Conservation (phyloP, 805 yeast genomes). For the Ogataea pignaliae region DNA sequence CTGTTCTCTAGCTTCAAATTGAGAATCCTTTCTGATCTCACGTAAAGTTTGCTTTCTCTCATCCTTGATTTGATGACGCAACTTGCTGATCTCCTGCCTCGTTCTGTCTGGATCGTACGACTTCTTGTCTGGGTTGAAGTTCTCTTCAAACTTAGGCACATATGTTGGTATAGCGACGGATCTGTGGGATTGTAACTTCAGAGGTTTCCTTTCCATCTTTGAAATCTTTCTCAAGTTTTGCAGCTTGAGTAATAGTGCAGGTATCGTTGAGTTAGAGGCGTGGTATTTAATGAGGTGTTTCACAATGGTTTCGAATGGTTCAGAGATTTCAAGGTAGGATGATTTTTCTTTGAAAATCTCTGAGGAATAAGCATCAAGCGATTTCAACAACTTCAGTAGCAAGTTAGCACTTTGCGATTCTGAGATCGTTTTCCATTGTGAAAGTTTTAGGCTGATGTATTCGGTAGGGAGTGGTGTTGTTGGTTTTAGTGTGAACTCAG, state of each 20-base stretch:
- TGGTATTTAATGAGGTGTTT: constrained; percentile 33
- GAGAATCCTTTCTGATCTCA: constrained; percentile 85
- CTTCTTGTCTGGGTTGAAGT: constrained; percentile 92
- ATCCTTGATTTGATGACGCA: constrained; percentile 81
- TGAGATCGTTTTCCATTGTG: constrained; percentile 9
- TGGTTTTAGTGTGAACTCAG: constrained; percentile 18
- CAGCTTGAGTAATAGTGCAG: constrained; percentile 39
- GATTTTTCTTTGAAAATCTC: constrained; percentile 57
- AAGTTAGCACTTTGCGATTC: constrained; percentile 25
- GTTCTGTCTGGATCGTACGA: constrained; percentile 81
- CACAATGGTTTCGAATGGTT: constrained; percentile 42
- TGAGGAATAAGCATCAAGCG: constrained; percentile 30
- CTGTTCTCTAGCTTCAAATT: constrained; percentile 82
- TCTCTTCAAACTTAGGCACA: constrained; percentile 92
- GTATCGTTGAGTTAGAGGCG: constrained; percentile 33
- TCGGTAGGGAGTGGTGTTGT: constrained; percentile 10
- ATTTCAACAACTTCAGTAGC: constrained; percentile 29
- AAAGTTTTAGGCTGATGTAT: constrained; percentile 7
- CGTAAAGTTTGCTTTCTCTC: constrained; percentile 85
- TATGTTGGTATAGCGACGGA: constrained; percentile 79
- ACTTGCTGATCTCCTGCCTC: constrained; percentile 77
- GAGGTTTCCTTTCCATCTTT: constrained; percentile 54
- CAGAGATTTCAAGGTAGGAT: constrained; percentile 55
- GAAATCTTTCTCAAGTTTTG: constrained; percentile 46
- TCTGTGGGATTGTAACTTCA: constrained; percentile 76